Evolutionary conservation across 2,329 filamentous ascomycete genomes (phyloP), one percentile per base, ranked within the genome.

Genomic region (Colletotrichum sp.): DNA sequence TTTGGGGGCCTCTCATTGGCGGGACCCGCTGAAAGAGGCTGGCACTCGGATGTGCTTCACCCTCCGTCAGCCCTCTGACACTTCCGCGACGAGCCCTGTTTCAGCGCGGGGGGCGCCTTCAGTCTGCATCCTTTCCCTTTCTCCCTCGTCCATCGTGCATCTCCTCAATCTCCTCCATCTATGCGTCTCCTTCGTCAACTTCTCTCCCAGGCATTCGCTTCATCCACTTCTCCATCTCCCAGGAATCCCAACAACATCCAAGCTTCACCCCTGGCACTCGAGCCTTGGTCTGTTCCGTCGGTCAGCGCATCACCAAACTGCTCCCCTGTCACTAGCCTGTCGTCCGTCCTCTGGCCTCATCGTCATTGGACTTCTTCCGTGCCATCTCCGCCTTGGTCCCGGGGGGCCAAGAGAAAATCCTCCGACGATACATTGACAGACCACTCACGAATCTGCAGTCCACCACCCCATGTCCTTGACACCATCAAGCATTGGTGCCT

Each of bases 1-100:
- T 2, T 32, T 10, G 2, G 6, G 4, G 12, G 6, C 9, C n/a
- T 26, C 0, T 30, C 26, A 76, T 76, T 75, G 55, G 76, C 52
- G 3, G 3, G 16, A 7, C 8, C 49, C 63, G 21, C 59, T n/a
- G 18, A 59, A 66, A 71, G 75, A 67, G 59, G 71, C 71, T 63
- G 65, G 71, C 71, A 68, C 76, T 77, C 74, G 76, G 71, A 77
- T 73, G 76, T 81, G 83, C 83, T 78, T 82, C 82, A 83, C 71
- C 55, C 78, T 78, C 70, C 65, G 65, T 62, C 59, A 75, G 74
- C 71, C 65, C 80, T 83, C 81, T 79, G 81, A 84, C 83, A 80
- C 57, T 78, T 71, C 77, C 81, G 83, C 82, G 81, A 84, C 83
- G 73, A 34, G 75, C 75, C 80, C 76, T 71, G 83, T 84, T 84